Conservation (phyloP, 352 stramenopile species). For the Pythium rishiriense region DNA sequence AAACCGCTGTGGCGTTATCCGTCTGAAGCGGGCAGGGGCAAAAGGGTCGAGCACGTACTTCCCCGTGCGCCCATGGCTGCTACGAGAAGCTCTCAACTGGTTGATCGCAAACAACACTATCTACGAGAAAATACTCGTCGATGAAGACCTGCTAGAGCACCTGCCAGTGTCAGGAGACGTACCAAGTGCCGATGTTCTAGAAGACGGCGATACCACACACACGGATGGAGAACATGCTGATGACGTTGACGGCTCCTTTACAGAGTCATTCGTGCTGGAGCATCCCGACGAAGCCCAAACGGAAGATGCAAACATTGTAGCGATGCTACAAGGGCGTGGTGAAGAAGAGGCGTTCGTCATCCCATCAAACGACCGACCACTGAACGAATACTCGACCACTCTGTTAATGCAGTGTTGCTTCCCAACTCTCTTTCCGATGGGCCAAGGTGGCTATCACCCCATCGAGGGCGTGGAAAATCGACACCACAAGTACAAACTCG, state of each 20-base stretch:
- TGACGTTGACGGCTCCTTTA: no score
- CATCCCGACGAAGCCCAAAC: neutral
- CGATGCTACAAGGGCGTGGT: no score
- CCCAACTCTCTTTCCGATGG: neutral
- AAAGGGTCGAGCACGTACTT: neutral
- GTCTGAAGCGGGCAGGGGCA: neutral
- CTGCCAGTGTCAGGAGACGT: neutral
- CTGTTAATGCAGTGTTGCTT: conserved; percentile 8
- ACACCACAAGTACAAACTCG: neutral
- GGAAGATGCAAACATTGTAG: neutral
- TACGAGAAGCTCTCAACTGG: conserved; percentile 12
- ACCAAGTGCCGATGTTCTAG: no score
- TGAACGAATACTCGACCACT: conserved; percentile 7
- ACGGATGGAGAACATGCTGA: no score
- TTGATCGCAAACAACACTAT: conserved; percentile 8
- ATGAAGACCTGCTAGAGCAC: neutral
- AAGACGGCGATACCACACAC: no score
- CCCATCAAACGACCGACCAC: neutral
- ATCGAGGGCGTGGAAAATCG: neutral
- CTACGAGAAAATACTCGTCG: neutral
- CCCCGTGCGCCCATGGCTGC: neutral
- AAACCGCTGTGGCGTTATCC: conserved; percentile 5
- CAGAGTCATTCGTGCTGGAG: no score
- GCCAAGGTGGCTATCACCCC: neutral
- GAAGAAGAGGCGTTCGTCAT: neutral